phyloP scores from a whole-genome alignment of 495 filamentous ascomycete genomes.

The Daldinia concentrica region DNA sequence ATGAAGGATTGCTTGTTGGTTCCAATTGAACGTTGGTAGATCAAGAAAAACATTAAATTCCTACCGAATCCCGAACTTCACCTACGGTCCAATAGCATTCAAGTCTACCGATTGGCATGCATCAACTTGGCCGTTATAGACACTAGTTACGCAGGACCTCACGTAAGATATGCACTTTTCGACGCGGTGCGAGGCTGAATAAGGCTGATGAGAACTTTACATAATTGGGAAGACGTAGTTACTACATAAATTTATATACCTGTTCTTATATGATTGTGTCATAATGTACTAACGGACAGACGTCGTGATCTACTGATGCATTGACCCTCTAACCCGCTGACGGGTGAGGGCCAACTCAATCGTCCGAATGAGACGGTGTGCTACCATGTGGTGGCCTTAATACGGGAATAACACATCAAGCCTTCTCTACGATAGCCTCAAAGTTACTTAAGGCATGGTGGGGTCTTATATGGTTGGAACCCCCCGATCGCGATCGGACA shows the following conservation, averaged over 20 bases:
- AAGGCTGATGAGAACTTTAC: background rate
- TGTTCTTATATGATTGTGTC: background rate
- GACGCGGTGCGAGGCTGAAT: background rate
- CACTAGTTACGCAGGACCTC: background rate
- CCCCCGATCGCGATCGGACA: background rate
- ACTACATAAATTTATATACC: background rate
- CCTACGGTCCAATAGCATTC: background rate
- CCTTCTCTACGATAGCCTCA: background rate
- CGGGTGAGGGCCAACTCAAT: background rate
- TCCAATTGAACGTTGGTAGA: background rate
- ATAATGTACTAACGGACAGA: background rate
- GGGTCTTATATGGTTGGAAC: background rate
- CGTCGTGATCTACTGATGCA: background rate
- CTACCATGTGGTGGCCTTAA: background rate
- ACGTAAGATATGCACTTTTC: background rate
- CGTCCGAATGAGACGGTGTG: background rate
- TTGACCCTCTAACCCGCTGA: background rate
- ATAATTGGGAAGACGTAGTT: background rate
- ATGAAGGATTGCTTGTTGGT: background rate
- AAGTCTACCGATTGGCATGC: background rate
- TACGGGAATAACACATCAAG: background rate
- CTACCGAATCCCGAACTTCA: background rate
- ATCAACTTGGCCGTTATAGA: background rate
- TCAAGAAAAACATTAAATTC: background rate
- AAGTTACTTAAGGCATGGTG: background rate